Percentiles rank a stretch among this genome's conserved stretches.
These are phyloP conservation scores for Nitzschia inconspicua DNA, from an alignment of 108 stramenopile genomes.

Conservation along the genomic window DNA sequence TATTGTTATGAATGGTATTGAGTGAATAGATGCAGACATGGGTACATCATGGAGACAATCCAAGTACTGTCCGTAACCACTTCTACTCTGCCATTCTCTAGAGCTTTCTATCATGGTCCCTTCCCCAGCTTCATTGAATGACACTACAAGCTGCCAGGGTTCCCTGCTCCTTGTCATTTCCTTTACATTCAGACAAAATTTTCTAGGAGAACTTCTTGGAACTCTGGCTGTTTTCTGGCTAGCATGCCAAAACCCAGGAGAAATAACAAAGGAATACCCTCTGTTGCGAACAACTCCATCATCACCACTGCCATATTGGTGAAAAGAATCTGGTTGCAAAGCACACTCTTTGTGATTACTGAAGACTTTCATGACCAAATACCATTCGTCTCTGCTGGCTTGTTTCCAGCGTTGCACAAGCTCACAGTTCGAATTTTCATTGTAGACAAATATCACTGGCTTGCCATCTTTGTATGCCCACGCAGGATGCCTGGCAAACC, in stretches of 20 bases:
- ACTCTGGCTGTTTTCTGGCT: constrained; percentile 9
- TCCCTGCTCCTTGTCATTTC: constrained; percentile 24
- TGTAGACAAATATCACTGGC: constrained; percentile 36
- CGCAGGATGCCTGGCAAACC: constrained; percentile 29
- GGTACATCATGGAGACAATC: constrained; percentile 26
- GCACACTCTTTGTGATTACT: constrained; percentile 15
- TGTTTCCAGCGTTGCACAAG: constrained; percentile 25
- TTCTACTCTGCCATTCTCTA: constrained; percentile 23
- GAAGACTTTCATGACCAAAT: constrained; percentile 31
- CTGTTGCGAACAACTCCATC: constrained; percentile 6
- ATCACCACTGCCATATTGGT: constrained; percentile 20
- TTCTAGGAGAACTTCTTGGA: constrained; percentile 2
- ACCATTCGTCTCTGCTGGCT: constrained; percentile 31
- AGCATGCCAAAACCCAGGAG: constrained; percentile 37
- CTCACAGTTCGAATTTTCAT: constrained; percentile 24
- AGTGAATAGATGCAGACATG: not conserved
- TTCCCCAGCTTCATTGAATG: constrained; percentile 36
- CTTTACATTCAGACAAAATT: constrained; percentile 19
- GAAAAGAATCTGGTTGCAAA: constrained; percentile 30
- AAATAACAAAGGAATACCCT: constrained; percentile 27
- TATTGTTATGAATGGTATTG: too few species aligned
- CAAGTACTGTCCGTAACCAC: constrained; percentile 30
- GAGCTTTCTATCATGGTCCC: constrained; percentile 29
- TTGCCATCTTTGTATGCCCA: constrained; percentile 30
- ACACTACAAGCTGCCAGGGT: constrained; percentile 34